Percentiles rank a stretch among this genome's conserved stretches.
These are phyloP conservation scores for Diaporthe citriasiana DNA, from an alignment of 2,329 filamentous ascomycete genomes.

Conservation along the genomic window DNA sequence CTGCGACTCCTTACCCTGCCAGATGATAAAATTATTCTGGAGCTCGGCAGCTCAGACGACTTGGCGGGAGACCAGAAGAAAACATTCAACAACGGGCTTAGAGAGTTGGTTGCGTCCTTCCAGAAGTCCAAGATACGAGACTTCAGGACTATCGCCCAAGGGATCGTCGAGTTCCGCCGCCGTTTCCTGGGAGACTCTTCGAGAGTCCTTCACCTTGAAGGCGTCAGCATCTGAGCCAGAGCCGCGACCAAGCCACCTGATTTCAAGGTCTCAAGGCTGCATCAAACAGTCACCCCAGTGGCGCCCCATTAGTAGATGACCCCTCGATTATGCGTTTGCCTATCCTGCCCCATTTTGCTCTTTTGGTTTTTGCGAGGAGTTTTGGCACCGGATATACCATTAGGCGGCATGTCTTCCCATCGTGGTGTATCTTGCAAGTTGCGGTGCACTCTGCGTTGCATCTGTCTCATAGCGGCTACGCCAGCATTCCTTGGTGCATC, in stretches of 20 bases:
- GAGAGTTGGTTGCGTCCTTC: conserved; percentile 71
- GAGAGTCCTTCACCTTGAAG: conserved; percentile 72
- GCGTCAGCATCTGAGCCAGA: conserved; percentile 51
- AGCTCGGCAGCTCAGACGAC: conserved; percentile 77
- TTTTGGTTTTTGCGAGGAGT: conserved; percentile 32
- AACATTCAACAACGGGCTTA: conserved; percentile 74
- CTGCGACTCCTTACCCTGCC: conserved; percentile 54
- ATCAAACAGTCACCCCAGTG: conserved; percentile 4
- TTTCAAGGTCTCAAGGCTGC: neutral
- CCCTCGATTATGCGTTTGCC: conserved; percentile 28
- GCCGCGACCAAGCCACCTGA: neutral
- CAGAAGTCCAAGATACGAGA: conserved; percentile 73
- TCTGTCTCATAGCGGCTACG: conserved; percentile 17
- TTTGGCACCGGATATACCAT: conserved; percentile 27
- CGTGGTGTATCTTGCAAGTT: neutral
- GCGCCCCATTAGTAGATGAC: conserved; percentile 39
- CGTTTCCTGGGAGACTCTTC: conserved; percentile 75
- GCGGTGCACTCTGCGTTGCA: neutral
- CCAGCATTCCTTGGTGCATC: conserved; percentile 27
- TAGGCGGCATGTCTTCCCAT: conserved; percentile 19
- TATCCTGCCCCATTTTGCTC: conserved; percentile 33
- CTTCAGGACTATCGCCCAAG: conserved; percentile 75
- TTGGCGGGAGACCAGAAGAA: conserved; percentile 73
- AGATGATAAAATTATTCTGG: conserved; percentile 82
- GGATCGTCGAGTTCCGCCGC: conserved; percentile 76